Evolutionary conservation across 768 basidiomycete species (phyloP), one percentile per base, ranked within the genome.

Genomic region (Lactarius evosmus): DNA sequence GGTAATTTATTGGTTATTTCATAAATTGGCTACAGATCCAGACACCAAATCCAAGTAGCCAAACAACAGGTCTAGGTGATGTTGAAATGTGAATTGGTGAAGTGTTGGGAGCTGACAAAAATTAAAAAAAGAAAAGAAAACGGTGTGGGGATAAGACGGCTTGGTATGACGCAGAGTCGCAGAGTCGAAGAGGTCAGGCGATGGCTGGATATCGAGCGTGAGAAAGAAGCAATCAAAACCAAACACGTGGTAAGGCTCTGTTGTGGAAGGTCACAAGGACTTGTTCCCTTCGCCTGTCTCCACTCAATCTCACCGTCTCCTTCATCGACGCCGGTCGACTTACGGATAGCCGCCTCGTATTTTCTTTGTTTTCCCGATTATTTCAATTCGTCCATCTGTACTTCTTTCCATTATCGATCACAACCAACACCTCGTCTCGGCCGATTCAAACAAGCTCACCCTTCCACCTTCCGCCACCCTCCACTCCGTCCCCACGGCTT

Each of bases 211-310:
- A 32, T 50, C 16, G 52, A 59, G 52, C 54, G 66, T 67, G 66
- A 33, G 66, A 67, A 56, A 58, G 66, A 60, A 56, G 66, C 66
- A 67, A 67, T 65, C 66, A 67, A 60, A 44, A 36, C 63, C 66
- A 67, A 67, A 67, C 66, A 67, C 65, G 67, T 67, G 67, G 58
- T 49, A 60, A 46, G 53, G 17, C 58, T 36, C 58, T 36, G 32
- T 49, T 36, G 32, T 54, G 49, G 40, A 59, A 51, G 62, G 60
- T 61, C 60, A 61, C 60, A 65, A 55, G 66, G 63, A 58, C 52
- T 58, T 54, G 55, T 50, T 65, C 62, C 63, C 63, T 58, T 63
- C 46, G 56, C 55, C 32, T 44, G 56, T 44, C 50, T 59, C 66
- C 63, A 61, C 61, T 65, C 63, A 41, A 60, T 65, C 54, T 61